phyloP scores from a whole-genome alignment of 352 stramenopile genomes.

The Pythium phragmitis region DNA sequence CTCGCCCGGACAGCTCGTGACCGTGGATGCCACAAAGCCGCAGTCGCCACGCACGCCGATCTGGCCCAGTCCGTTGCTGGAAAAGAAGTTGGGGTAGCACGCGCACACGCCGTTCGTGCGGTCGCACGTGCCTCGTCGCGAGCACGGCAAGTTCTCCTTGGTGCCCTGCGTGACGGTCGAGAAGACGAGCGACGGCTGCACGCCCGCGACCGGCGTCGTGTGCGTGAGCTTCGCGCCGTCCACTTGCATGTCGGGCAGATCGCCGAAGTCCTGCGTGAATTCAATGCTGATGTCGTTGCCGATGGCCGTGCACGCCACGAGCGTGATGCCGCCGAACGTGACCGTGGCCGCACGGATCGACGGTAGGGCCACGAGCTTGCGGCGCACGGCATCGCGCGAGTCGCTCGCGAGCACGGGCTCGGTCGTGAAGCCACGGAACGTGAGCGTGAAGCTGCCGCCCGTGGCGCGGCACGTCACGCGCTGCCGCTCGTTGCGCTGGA shows the following conservation, averaged over 20 bases:
- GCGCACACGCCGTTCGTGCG: constrained; percentile 61
- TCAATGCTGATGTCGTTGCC: constrained; percentile 77
- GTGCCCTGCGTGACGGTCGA: constrained; percentile 75
- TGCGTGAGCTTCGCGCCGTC: constrained; percentile 49
- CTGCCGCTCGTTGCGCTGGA: constrained; percentile 75
- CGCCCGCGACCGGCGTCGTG: constrained; percentile 39
- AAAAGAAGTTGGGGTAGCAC: constrained; percentile 88
- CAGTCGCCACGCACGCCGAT: constrained; percentile 91
- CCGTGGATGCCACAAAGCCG: constrained; percentile 64
- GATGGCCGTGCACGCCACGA: constrained; percentile 63
- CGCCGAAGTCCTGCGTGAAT: constrained; percentile 76
- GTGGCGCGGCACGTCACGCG: constrained; percentile 71
- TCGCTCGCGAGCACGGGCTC: constrained; percentile 62
- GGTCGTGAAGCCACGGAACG: constrained; percentile 76
- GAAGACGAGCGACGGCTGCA: constrained; percentile 43
- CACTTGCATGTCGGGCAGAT: constrained; percentile 63
- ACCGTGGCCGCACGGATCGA: constrained; percentile 67
- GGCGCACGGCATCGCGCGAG: constrained; percentile 41
- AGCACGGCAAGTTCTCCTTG: constrained; percentile 88
- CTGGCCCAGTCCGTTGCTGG: constrained; percentile 70
- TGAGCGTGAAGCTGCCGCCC: constrained; percentile 82
- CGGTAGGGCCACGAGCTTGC: constrained; percentile 55
- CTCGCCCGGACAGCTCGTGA: constrained; percentile 67
- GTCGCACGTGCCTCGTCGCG: constrained; percentile 85
- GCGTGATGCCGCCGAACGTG: constrained; percentile 67